These are phyloP conservation scores for Kwoniella bestiolae DNA, from an alignment of 768 basidiomycete species.

Conservation along the genomic window DNA sequence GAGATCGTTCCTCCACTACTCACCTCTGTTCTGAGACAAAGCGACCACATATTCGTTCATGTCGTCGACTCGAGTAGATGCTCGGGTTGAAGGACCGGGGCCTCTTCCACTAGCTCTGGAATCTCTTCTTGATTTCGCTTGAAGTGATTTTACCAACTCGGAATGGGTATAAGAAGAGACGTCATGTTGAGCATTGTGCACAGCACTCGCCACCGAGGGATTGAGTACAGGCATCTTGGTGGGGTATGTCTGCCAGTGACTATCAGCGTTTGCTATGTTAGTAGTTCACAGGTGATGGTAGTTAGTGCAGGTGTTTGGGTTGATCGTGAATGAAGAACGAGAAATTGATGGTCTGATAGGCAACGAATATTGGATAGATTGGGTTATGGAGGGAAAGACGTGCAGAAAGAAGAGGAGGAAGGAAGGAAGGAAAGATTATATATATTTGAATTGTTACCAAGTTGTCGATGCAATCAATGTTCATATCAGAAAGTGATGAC, in stretches of 20 bases:
- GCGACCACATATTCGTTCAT: constrained; percentile 10
- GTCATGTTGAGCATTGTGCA: background rate
- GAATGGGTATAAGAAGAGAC: background rate
- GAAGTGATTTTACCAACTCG: background rate
- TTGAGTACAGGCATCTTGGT: background rate
- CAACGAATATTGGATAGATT: no score
- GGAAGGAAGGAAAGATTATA: no score
- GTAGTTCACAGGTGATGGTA: background rate
- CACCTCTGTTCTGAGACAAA: constrained; percentile 12
- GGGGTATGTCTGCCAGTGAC: background rate
- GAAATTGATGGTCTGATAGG: no score
- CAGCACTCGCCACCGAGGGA: background rate
- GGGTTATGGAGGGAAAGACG: no score
- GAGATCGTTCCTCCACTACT: background rate
- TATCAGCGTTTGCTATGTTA: background rate
- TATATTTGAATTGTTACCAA: no score
- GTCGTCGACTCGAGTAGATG: constrained; percentile 13
- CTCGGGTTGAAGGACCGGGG: constrained; percentile 10
- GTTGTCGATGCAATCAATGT: no score
- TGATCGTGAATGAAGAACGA: no score
- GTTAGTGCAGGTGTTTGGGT: no score
- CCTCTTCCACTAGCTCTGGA: background rate
- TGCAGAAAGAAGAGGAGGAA: no score
- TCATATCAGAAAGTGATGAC: no score
- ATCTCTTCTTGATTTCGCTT: background rate